Conservation (phyloP, 2,329 filamentous ascomycete genomes). For the Dissoconium aciculare region DNA sequence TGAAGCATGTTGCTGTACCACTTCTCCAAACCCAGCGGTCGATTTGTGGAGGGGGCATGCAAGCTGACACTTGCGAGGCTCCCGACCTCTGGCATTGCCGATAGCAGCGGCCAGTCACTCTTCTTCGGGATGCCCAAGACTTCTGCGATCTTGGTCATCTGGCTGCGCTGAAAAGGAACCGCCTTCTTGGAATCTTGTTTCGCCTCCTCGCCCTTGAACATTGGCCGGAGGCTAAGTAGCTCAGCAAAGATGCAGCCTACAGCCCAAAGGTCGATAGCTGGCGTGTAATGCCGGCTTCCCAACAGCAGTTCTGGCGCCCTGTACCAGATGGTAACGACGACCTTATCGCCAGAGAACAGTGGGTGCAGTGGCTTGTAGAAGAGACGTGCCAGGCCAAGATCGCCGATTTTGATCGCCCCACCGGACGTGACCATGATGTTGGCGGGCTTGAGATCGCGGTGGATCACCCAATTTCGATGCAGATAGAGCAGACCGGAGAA, state of each 20-base stretch:
- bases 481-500: constrained; percentile 90
- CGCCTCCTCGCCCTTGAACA: constrained; percentile 96
- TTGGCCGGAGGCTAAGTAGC: constrained; percentile 72
- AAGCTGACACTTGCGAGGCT: constrained; percentile 24
- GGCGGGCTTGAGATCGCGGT: constrained; percentile 90
- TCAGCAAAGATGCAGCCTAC: constrained; percentile 97
- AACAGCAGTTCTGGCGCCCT: constrained; percentile 86
- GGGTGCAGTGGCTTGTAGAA: constrained; percentile 90
- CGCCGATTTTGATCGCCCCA: constrained; percentile 87
- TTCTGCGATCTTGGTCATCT: constrained; percentile 98
- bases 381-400: constrained; percentile 77
- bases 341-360: constrained; percentile 87
- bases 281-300: constrained; percentile 89
- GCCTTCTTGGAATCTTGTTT: constrained; percentile 99
- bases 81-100: constrained; percentile 70
- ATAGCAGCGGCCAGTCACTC: constrained; percentile 72
- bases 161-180: constrained; percentile 90
- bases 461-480: constrained; percentile 91
- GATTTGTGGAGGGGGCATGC: constrained; percentile 36
- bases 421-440: constrained; percentile 95
- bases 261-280: constrained; percentile 94
- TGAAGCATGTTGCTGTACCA: constrained; percentile 38
- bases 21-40: constrained; percentile 51
- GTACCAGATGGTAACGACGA: constrained; percentile 99
- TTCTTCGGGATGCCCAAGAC: constrained; percentile 84